Evolutionary conservation across 2,329 filamentous ascomycete genomes (phyloP), one percentile per base, ranked within the genome.

Genomic region (Coniochaeta ligniaria): DNA sequence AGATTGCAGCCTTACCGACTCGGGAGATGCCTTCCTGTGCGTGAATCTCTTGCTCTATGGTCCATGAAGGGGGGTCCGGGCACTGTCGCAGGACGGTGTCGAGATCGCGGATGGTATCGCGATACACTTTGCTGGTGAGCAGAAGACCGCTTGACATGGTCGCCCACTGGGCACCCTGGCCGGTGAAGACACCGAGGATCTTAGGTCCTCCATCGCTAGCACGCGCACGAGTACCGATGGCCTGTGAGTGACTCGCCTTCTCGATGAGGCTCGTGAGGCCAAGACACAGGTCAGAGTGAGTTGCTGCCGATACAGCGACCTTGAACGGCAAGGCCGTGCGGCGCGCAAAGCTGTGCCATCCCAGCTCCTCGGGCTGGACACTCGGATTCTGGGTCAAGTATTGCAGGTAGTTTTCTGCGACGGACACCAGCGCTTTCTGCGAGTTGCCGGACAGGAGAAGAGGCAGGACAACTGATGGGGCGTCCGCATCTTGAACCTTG

Each of bases 131-230:
- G 62, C 65, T 74, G 6, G 67, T 68, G 7, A 60, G 16, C 17
- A 75, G 56, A 9, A 76, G 62, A 1, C 66, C 67, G 6, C 67
- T 67, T 4, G 73, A 76, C 77, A 79, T 79, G 0, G 68, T 69
- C 2, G 71, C 66, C 73, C 76, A 80, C 57, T 80, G 77, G 0
- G 76, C 76, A 1, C 78, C 78, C 60, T 80, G 78, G 6, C 78
- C 77, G 0, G 76, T 79, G 66, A 79, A 80, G 26, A 76, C 66
- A 43, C 67, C 66, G 7, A 71, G 58, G 36, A 69, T 65, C 35
- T 64, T 71, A 1, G 69, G 66, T n/a, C 60, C 57, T 12, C 62
- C 60, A 3, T 62, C 50, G 0, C 59, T 26, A 0, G 63, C 57
- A 8, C 68, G 66, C 3, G 64, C 64, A 3, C 74, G 70, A 14